Evolutionary conservation across 2,329 filamentous ascomycete genomes (phyloP), one percentile per base, ranked within the genome.

Genomic region (Fusarium siculi): DNA sequence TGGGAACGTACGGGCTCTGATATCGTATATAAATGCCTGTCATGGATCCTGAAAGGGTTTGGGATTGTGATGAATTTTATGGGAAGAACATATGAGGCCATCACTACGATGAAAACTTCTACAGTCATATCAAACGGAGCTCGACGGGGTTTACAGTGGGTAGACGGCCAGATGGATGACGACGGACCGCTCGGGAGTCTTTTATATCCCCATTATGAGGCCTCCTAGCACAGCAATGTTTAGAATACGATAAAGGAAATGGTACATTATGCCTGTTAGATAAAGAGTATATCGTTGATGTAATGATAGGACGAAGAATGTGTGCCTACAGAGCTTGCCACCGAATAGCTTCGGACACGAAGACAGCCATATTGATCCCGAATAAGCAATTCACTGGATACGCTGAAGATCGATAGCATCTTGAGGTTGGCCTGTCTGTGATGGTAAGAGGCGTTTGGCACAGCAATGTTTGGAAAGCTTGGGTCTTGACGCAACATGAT

Each of bases 1-100:
- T 75, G 68, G 72, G 72, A 74, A 21, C 72, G 68, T 46, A 55
- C 44, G 9, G 72, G 72, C 19, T 66, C 72, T 46, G 52, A 66
- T 57, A 63, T 74, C 25, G 68, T 62, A 16, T 67, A 74, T 30
- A 37, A 57, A 36, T 32, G 68, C 15, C 43, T 74, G 32, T 72
- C 53, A 32, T 30, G 40, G 36, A 44, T 50, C 3, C 30, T 72
- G 25, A 62, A 58, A 30, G 68, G 55, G 12, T 11, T 68, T 11
- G 47, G 11, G 39, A 54, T 42, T 69, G n/a, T 32, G 28, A 40
- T 32, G 34, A n/a, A 36, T 21, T 16, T 59, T n/a, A 21, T 39
- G n/a, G 44, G 21, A 18, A 44, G 46, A 42, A 44, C 28, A 37
- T 53, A 65, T 23, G 40, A 50, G 18, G 40, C 30, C 6, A 32